These are phyloP conservation scores for Emmonsia crescens DNA, from an alignment of 2,329 filamentous ascomycete species.

Conservation along the genomic window DNA sequence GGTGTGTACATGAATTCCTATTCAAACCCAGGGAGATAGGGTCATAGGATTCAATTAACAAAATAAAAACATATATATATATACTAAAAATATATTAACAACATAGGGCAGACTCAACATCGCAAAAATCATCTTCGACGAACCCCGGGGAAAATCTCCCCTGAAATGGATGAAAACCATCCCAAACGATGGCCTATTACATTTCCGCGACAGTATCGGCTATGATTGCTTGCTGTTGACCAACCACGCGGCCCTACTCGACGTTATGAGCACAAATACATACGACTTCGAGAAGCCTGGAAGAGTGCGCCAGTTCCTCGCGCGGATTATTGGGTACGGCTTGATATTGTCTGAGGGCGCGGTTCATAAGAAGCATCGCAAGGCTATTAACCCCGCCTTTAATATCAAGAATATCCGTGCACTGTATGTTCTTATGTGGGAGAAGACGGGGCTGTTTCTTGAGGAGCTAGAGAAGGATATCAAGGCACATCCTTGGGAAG, in stretches of 20 bases:
- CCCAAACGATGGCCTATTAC: conserved; percentile 46
- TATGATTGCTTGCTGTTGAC: conserved; percentile 22
- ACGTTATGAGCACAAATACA: conserved; percentile 42
- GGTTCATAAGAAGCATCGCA: conserved; percentile 39
- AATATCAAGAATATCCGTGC: conserved; percentile 28
- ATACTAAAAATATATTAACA: not conserved
- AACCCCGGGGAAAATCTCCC: conserved; percentile 22
- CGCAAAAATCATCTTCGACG: conserved; percentile 22
- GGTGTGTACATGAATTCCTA: conserved; percentile 18
- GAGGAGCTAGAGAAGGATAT: conserved; percentile 26
- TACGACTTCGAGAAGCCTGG: conserved; percentile 46
- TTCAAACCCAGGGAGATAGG: not conserved
- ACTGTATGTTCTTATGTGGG: conserved; percentile 28
- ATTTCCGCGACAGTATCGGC: conserved; percentile 41
- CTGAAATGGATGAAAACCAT: conserved; percentile 41
- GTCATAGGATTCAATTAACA: not conserved
- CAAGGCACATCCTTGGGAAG: conserved; percentile 20
- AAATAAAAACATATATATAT: too few relatives aligned
- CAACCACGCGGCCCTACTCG: conserved; percentile 35
- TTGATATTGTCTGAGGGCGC: conserved; percentile 42
- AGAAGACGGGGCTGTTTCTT: conserved; percentile 26
- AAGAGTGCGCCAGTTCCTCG: conserved; percentile 34
- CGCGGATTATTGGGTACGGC: conserved; percentile 41
- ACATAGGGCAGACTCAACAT: conserved; percentile 20
- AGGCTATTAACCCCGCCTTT: conserved; percentile 28